These are phyloP conservation scores for Trifolium dubium DNA, from an alignment of 306 rosid genomes.

Conservation along the genomic window DNA sequence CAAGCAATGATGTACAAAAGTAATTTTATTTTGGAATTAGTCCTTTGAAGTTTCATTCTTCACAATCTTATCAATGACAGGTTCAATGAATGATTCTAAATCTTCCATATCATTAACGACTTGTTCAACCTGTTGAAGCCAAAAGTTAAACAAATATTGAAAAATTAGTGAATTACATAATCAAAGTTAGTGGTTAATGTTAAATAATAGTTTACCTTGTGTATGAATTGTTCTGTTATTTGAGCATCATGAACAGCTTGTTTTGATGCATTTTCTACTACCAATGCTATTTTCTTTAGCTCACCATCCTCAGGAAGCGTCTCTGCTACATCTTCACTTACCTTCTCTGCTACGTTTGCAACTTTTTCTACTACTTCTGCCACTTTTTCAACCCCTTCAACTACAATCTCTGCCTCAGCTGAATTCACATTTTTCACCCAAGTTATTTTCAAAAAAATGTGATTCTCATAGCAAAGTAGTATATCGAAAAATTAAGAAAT, in stretches of 20 bases:
- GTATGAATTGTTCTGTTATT: constrained; percentile 51
- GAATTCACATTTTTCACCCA: not conserved
- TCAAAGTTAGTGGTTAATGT: not conserved
- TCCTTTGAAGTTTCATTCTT: constrained; percentile 36
- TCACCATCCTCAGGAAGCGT: constrained; percentile 51
- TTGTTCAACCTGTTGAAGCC: constrained; percentile 50
- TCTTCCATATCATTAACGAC: constrained; percentile 51
- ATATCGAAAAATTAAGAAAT: not conserved
- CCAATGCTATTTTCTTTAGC: constrained; percentile 53
- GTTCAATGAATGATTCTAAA: constrained; percentile 49
- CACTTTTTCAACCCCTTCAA: constrained; percentile 57
- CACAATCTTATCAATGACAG: constrained; percentile 45
- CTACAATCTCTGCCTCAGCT: constrained; percentile 42
- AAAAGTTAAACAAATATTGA: not conserved
- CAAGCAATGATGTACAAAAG: not conserved
- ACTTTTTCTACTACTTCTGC: constrained; percentile 58
- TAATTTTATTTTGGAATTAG: not conserved
- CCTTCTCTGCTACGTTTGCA: constrained; percentile 56
- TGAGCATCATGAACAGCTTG: constrained; percentile 62
- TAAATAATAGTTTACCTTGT: too few species aligned
- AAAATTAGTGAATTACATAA: not conserved
- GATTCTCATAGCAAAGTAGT: not conserved
- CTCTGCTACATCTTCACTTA: constrained; percentile 55
- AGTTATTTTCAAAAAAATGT: not conserved
- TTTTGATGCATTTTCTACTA: constrained; percentile 55